Conservation (phyloP, 768 basidiomycete species). For the Boletus vinaceobasis region DNA sequence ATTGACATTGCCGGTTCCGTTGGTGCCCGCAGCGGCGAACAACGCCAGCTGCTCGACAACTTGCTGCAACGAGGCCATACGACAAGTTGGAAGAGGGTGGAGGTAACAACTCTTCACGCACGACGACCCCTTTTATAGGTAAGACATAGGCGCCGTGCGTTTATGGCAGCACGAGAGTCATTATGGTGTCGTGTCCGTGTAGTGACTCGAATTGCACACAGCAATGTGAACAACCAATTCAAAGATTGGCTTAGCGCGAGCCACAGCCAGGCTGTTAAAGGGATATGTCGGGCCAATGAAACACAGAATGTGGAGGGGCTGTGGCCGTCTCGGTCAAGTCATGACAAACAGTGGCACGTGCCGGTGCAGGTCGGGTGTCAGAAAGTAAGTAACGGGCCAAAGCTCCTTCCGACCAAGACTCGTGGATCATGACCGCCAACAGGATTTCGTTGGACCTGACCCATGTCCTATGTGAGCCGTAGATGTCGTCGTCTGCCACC, state of each 20-base stretch:
- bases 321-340: too few relatives aligned
- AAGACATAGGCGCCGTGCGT: neutral
- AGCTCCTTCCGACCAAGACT: neutral
- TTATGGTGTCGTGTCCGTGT: neutral
- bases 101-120: neutral
- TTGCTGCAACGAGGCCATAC: slow-evolving; percentile 28
- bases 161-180: neutral
- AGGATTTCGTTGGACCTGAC: slow-evolving; percentile 59
- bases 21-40: slow-evolving; percentile 18
- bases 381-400: too few relatives aligned
- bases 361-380: too few relatives aligned
- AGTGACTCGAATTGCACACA: slow-evolving; percentile 14
- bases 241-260: neutral
- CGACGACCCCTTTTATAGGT: slow-evolving; percentile 11
- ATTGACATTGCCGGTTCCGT: slow-evolving; percentile 12
- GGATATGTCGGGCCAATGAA: neutral
- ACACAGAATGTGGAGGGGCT: neutral
- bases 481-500: neutral
- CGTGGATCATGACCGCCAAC: slow-evolving; percentile 3
- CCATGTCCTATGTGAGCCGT: slow-evolving; percentile 57
- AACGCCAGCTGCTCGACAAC: slow-evolving; percentile 29
- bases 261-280: neutral
- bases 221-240: neutral
- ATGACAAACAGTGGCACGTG: too few relatives aligned
- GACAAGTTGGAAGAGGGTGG: neutral